Evolutionary conservation across 2,329 filamentous ascomycete species (phyloP).

Genomic region (Seiridium unicorne): DNA sequence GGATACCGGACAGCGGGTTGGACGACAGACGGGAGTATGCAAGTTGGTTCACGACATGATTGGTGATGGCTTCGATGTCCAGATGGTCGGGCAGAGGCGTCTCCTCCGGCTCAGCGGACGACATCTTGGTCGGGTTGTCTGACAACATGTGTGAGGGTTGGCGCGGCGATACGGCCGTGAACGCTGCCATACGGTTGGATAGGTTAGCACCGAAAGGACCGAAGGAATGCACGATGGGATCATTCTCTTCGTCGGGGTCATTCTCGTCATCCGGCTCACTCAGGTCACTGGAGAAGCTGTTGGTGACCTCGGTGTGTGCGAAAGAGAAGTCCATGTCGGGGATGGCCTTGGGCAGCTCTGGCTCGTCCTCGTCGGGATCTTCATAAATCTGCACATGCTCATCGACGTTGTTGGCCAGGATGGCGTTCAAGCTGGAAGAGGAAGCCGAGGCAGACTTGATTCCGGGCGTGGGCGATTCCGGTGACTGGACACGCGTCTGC

Average conservation of each 20-base stretch:
- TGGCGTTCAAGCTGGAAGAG: conserved; percentile 42
- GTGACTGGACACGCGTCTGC: conserved; percentile 63
- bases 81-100: conserved; percentile 26
- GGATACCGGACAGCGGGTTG: conserved; percentile 83
- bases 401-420: conserved; percentile 36
- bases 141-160: conserved; percentile 23
- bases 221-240: conserved; percentile 88
- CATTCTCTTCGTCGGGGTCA: conserved; percentile 89
- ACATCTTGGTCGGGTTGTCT: conserved; percentile 18
- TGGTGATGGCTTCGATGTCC: conserved; percentile 55
- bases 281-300: conserved; percentile 57
- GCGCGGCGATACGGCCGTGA: conserved; percentile 65
- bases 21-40: conserved; percentile 92
- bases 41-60: conserved; percentile 93
- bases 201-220: conserved; percentile 86
- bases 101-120: conserved; percentile 24
- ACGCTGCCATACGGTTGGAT: conserved; percentile 76
- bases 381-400: conserved; percentile 70
- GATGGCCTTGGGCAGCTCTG: conserved; percentile 36
- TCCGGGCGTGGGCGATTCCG: conserved; percentile 64
- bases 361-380: conserved; percentile 60
- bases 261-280: conserved; percentile 62
- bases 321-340: conserved; percentile 34
- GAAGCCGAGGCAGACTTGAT: conserved; percentile 30
- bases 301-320: conserved; percentile 49